These are phyloP conservation scores for Leccinum solheimii DNA, from an alignment of 1,284 basidiomycete species.

Conservation along the genomic window DNA sequence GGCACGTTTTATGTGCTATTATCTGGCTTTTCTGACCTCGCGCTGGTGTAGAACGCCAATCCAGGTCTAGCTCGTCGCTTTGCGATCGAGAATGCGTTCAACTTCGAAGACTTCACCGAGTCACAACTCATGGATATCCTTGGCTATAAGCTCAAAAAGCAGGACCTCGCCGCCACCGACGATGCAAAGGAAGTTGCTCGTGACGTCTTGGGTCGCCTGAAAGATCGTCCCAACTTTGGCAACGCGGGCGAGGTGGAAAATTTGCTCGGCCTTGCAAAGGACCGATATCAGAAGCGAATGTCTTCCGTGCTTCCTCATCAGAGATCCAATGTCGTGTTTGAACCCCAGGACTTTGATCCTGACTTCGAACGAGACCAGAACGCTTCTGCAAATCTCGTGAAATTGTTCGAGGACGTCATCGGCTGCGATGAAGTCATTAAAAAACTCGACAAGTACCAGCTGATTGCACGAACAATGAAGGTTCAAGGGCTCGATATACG, in stretches of 20 bases:
- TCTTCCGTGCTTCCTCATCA: slow-evolving; percentile 33
- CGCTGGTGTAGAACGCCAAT: slow-evolving; percentile 54
- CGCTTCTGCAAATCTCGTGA: slow-evolving; percentile 49
- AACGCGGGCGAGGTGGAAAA: slow-evolving; percentile 70
- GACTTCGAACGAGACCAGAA: slow-evolving; percentile 50
- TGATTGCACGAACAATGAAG: slow-evolving; percentile 46
- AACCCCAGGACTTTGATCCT: slow-evolving; percentile 61
- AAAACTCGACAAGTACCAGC: slow-evolving; percentile 51
- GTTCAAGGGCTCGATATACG: slow-evolving; percentile 42
- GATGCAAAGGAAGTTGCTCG: slow-evolving; percentile 54
- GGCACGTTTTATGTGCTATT: slow-evolving; percentile 32
- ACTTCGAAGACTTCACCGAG: slow-evolving; percentile 60
- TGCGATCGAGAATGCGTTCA: slow-evolving; percentile 62
- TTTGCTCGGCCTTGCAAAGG: slow-evolving; percentile 52
- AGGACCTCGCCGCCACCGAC: slow-evolving; percentile 55
- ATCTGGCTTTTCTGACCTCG: not conserved
- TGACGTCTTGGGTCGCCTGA: slow-evolving; percentile 47
- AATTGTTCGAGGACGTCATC: slow-evolving; percentile 61
- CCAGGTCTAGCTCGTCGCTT: slow-evolving; percentile 61
- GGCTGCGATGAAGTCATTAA: slow-evolving; percentile 54
- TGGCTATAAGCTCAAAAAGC: slow-evolving; percentile 52
- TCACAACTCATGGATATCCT: slow-evolving; percentile 51
- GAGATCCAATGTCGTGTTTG: slow-evolving; percentile 46
- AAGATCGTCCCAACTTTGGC: slow-evolving; percentile 61
- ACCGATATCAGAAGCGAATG: slow-evolving; percentile 46